These are phyloP conservation scores for Acer campestre DNA, from an alignment of 345 rosid species.

Conservation along the genomic window DNA sequence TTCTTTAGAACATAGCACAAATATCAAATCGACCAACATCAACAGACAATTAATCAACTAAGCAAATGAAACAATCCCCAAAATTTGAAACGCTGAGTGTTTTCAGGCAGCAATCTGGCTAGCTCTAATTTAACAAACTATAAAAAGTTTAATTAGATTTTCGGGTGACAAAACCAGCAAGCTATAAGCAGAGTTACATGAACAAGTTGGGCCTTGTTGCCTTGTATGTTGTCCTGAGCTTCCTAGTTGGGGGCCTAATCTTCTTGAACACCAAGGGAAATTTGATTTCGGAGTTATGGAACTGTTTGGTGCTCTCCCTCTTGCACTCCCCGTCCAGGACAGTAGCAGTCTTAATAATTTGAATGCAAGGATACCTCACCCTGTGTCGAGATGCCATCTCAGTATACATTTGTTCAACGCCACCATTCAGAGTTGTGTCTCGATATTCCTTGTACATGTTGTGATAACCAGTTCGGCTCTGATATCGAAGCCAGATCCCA, in stretches of 20 bases:
- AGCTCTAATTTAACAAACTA: neutral
- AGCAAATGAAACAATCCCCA: conserved; percentile 6
- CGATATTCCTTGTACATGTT: conserved; percentile 71
- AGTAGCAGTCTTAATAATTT: conserved; percentile 69
- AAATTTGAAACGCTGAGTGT: neutral
- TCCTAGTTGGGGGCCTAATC: conserved; percentile 72
- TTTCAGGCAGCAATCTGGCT: neutral
- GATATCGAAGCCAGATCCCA: conserved; percentile 70
- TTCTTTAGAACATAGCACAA: neutral
- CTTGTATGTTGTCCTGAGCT: conserved; percentile 72
- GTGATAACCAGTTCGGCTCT: conserved; percentile 68
- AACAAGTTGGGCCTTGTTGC: conserved; percentile 77
- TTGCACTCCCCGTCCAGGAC: conserved; percentile 64
- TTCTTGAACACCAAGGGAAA: conserved; percentile 65
- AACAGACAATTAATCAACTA: conserved; percentile 1
- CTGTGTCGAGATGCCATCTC: conserved; percentile 79
- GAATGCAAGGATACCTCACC: conserved; percentile 70
- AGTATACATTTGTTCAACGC: conserved; percentile 65
- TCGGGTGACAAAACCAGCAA: neutral
- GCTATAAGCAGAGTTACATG: conserved; percentile 29
- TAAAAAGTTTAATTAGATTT: neutral
- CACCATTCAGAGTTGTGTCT: conserved; percentile 68
- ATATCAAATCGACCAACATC: neutral
- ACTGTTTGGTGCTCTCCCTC: conserved; percentile 70
- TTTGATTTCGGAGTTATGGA: conserved; percentile 68